phyloP scores from a whole-genome alignment of 176 grass and related monocot genomes.

The Aechmea fasciata region DNA sequence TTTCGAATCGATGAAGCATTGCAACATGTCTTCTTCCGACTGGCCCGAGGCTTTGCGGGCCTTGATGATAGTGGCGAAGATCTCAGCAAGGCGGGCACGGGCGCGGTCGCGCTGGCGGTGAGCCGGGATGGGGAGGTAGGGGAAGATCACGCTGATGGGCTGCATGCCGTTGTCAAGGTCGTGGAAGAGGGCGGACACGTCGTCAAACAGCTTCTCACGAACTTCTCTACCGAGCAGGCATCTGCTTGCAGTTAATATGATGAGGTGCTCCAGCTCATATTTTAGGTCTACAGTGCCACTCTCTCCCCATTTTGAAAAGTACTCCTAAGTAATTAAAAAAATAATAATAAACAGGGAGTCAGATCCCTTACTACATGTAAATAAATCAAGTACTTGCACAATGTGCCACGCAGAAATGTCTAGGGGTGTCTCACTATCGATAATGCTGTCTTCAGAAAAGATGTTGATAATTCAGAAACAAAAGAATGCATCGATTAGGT shows the following conservation, averaged over 20 bases:
- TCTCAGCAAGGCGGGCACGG: conserved; percentile 61
- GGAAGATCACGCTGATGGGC: conserved; percentile 87
- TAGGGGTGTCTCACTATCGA: no score
- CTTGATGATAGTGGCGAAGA: conserved; percentile 81
- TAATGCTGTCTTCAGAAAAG: no score
- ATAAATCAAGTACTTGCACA: no score
- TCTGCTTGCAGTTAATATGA: conserved; percentile 91
- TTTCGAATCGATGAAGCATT: conserved; percentile 96
- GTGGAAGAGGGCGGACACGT: conserved; percentile 94
- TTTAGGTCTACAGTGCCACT: conserved; percentile 88
- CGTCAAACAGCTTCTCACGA: conserved; percentile 89
- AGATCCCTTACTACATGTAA: not conserved
- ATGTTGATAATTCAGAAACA: no score
- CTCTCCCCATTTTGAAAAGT: conserved; percentile 98
- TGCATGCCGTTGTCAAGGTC: conserved; percentile 93
- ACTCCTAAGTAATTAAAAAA: conserved; percentile 9
- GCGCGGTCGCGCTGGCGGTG: conserved; percentile 67
- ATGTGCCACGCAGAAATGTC: no score
- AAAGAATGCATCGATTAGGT: no score
- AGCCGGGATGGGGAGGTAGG: conserved; percentile 77
- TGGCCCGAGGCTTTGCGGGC: conserved; percentile 74
- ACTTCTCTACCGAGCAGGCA: conserved; percentile 91
- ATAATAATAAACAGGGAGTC: not conserved
- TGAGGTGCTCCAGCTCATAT: conserved; percentile 93
- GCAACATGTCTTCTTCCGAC: conserved; percentile 86